A percentile compares a stretch with the other conserved stretches of the same genome.
Conservation (phyloP, 441 rosid genomes). For the Gossypium schwendimanii region DNA sequence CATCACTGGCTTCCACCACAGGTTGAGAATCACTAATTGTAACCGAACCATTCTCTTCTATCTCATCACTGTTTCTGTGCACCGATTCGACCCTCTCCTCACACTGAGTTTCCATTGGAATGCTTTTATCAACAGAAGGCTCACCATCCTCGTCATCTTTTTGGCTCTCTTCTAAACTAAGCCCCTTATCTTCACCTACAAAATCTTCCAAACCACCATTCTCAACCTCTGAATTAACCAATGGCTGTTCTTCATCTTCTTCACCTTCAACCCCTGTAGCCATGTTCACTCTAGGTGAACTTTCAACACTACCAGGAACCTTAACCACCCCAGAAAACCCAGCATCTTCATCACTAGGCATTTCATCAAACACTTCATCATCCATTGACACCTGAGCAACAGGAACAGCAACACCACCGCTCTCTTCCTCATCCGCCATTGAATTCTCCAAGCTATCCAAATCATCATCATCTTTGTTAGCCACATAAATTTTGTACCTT, state of each 20-base stretch:
- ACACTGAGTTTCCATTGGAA: not conserved
- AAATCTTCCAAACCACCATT: conserved; percentile 16
- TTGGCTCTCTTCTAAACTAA: conserved; percentile 11
- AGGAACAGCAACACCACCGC: conserved; percentile 35
- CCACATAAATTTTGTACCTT: conserved; percentile 24
- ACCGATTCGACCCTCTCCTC: not conserved
- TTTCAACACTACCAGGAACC: conserved; percentile 23
- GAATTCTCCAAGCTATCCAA: conserved; percentile 25
- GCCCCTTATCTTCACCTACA: conserved; percentile 11
- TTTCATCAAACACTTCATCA: conserved; percentile 39
- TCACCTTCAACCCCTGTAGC: conserved; percentile 23
- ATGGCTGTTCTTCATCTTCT: conserved; percentile 5
- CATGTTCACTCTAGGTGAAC: conserved; percentile 24
- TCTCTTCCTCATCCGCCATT: conserved; percentile 28
- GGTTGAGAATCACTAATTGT: not conserved
- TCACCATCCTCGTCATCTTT: conserved; percentile 19
- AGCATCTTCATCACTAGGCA: conserved; percentile 29
- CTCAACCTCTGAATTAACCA: not conserved
- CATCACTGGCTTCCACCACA: conserved; percentile 4
- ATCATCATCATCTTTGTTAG: conserved; percentile 19
- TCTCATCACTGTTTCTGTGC: not conserved
- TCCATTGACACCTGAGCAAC: conserved; percentile 57
- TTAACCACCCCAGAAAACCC: conserved; percentile 17
- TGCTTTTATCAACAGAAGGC: conserved; percentile 17
- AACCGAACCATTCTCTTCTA: not conserved